Conservation (phyloP, 2,329 filamentous ascomycete species). For the Dactylonectria estremocensis region DNA sequence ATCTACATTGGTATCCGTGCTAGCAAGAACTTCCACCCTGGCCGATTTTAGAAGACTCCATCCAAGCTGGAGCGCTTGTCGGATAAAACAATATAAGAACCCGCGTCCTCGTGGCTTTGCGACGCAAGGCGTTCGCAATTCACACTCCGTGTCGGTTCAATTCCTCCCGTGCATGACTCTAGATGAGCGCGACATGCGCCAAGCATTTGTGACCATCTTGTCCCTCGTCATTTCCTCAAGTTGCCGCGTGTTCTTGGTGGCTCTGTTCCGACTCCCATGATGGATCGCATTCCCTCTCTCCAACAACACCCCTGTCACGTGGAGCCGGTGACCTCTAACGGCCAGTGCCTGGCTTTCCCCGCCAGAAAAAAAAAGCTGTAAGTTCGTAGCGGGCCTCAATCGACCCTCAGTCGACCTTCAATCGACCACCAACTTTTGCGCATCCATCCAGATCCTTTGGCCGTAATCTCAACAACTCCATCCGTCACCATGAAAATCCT, state of each 20-base stretch:
- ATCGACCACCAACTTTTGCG: slow-evolving; percentile 13
- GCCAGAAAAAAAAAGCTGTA: slow-evolving; percentile 53
- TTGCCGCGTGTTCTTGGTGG: background rate
- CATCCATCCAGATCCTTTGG: background rate
- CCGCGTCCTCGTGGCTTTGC: background rate
- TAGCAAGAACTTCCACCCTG: slow-evolving; percentile 31
- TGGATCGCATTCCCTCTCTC: slow-evolving; percentile 8
- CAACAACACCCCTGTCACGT: slow-evolving; percentile 49
- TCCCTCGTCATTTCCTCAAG: background rate
- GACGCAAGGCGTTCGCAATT: background rate
- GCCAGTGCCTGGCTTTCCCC: slow-evolving; percentile 32
- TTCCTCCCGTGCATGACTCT: background rate
- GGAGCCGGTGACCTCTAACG: slow-evolving; percentile 37
- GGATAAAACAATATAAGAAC: slow-evolving; percentile 17
- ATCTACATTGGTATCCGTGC: slow-evolving; percentile 42
- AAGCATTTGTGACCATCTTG: background rate
- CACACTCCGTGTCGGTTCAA: background rate
- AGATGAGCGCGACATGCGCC: background rate
- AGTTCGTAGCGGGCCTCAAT: slow-evolving; percentile 32
- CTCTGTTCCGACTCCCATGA: background rate
- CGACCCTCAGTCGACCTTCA: background rate
- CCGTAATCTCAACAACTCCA: background rate
- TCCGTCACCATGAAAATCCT: slow-evolving; percentile 86
- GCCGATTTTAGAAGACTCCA: slow-evolving; percentile 16
- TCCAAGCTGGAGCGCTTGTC: background rate